Conservation (phyloP, 345 rosid genomes). For the Hirschfeldia incana region DNA sequence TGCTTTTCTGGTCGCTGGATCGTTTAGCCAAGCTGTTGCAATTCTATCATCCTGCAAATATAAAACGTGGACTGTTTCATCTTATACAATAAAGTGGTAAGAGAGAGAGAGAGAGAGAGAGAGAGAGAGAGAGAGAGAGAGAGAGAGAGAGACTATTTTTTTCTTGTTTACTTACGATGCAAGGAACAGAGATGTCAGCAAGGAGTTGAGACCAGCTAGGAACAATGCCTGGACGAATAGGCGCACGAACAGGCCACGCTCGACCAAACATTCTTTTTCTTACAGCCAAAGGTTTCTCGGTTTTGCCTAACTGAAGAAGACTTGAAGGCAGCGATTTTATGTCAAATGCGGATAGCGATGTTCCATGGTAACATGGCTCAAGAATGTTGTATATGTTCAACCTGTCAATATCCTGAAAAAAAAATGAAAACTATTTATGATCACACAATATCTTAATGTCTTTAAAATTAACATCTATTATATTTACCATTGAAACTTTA, state of each 20-base stretch:
- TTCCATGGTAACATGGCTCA: constrained; percentile 75
- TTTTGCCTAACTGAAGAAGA: constrained; percentile 52
- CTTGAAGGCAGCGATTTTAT: constrained; percentile 53
- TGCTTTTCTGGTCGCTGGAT: constrained; percentile 61
- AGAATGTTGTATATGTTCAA: constrained; percentile 83
- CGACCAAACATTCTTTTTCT: constrained; percentile 90
- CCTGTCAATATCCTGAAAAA: constrained; percentile 11
- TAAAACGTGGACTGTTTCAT: background rate
- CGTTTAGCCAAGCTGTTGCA: constrained; percentile 80
- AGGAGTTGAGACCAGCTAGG: constrained; percentile 91
- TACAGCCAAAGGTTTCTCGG: constrained; percentile 71
- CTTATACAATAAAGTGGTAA: background rate
- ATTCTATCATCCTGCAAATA: constrained; percentile 67
- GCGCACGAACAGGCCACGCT: constrained; percentile 90
- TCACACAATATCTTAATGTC: background rate
- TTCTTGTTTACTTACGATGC: constrained; percentile 59
- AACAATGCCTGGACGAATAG: constrained; percentile 76
- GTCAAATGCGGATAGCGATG: constrained; percentile 45
- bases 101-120: background rate
- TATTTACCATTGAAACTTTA: constrained; percentile 44
- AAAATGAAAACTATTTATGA: background rate
- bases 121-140: background rate
- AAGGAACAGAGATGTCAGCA: constrained; percentile 54
- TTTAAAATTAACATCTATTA: background rate
- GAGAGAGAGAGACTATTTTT: background rate